Percentiles rank a stretch among this genome's conserved stretches.
phyloP scores from a whole-genome alignment of 225 moss, liverwort and hornwort genomes.

The Ulota crispa region DNA sequence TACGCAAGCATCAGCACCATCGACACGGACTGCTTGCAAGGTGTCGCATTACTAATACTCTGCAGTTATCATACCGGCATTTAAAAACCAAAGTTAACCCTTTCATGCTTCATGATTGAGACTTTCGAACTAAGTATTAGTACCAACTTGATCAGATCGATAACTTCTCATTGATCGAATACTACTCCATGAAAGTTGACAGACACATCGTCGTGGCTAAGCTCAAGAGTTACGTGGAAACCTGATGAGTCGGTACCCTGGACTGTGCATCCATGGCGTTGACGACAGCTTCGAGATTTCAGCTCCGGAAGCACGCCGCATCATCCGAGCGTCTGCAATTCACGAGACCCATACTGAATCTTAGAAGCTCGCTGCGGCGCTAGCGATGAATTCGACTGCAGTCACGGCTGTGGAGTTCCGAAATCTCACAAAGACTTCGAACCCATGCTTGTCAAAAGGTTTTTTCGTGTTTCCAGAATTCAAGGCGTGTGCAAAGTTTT shows the following conservation, averaged over 20 bases:
- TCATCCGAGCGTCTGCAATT: background rate
- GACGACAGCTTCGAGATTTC: background rate
- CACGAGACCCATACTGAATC: background rate
- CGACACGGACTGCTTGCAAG: constrained; percentile 32
- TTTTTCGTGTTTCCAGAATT: background rate
- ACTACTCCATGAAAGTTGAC: background rate
- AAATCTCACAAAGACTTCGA: background rate
- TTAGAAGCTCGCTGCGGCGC: too few relatives aligned
- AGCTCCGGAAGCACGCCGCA: background rate
- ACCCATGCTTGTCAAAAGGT: background rate
- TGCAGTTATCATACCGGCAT: background rate
- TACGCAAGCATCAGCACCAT: constrained; percentile 61
- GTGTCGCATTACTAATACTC: background rate
- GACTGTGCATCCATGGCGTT: background rate
- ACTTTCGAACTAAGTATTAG: background rate
- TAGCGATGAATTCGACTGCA: background rate
- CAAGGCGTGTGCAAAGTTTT: background rate
- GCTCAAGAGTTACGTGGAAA: background rate
- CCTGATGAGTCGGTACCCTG: background rate
- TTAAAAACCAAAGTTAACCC: background rate
- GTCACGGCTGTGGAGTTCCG: background rate
- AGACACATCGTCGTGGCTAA: background rate
- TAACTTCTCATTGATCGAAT: background rate
- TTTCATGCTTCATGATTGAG: background rate
- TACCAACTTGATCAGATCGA: background rate